Percentiles rank a stretch among this genome's conserved stretches.
Conservation (phyloP, 805 yeast species). For the Sugiyamaella lignohabitans region DNA sequence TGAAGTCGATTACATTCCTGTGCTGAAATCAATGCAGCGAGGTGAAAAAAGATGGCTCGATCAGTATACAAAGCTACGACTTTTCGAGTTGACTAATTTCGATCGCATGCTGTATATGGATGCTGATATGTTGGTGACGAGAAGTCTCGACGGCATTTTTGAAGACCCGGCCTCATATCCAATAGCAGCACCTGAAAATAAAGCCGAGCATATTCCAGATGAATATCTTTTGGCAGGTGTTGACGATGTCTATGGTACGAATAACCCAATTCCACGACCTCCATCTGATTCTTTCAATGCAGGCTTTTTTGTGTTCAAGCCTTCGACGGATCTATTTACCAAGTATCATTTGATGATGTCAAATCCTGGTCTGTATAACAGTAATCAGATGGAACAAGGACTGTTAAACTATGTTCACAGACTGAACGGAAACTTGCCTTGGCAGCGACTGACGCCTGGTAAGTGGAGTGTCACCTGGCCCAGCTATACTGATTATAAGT, state of each 20-base stretch:
- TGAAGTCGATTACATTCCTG: conserved; percentile 5
- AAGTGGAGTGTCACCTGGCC: conserved; percentile 16
- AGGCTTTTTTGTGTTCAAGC: conserved; percentile 12
- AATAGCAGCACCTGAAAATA: conserved; percentile 1
- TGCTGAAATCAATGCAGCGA: conserved; percentile 2
- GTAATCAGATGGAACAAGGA: conserved; percentile 12
- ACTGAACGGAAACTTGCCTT: conserved; percentile 10
- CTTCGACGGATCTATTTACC: conserved; percentile 3
- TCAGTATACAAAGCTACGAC: conserved; percentile 11
- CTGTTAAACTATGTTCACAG: conserved; percentile 14
- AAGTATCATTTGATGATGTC: conserved; percentile 7
- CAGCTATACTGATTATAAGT: conserved; percentile 5
- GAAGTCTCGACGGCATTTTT: conserved; percentile 8
- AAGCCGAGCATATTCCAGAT: conserved; percentile 3
- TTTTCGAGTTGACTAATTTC: conserved; percentile 7
- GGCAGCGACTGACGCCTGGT: conserved; percentile 10
- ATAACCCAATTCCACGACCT: conserved; percentile 8
- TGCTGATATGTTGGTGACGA: conserved; percentile 11
- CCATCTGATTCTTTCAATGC: conserved; percentile 9
- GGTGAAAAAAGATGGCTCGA: conserved; percentile 10
- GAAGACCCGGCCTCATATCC: conserved; percentile 7
- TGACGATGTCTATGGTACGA: conserved; percentile 9
- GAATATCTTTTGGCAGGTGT: conserved; percentile 14
- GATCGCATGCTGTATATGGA: conserved; percentile 14
- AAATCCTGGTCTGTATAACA: conserved; percentile 7